Percentiles rank a stretch among this genome's conserved stretches.
Conservation (phyloP, 208 protist genomes). For the Acanthamoeba castellanii region DNA sequence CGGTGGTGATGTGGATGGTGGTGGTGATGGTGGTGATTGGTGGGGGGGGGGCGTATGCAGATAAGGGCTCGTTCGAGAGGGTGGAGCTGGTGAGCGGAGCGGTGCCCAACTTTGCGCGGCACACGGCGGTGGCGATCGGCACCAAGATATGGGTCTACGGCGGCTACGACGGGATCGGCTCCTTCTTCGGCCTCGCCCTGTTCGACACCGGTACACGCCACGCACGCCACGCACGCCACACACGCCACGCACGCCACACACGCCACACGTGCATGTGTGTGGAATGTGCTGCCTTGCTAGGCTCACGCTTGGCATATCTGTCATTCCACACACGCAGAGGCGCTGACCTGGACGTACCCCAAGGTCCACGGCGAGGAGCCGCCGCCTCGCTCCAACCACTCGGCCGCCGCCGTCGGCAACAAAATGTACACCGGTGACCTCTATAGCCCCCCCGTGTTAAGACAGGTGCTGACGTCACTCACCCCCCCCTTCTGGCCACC, state of each 20-base stretch:
- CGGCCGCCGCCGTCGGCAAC: slow-evolving; percentile 24
- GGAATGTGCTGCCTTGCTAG: too few relatives aligned
- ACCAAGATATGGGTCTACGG: slow-evolving; percentile 11
- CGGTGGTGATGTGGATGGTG: not conserved
- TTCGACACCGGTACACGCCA: not conserved
- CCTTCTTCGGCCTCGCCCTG: slow-evolving; percentile 32
- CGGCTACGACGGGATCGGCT: slow-evolving; percentile 27
- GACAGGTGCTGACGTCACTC: not conserved
- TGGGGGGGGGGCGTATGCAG: too few relatives aligned
- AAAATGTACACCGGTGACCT: slow-evolving; percentile 10
- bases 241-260: not conserved
- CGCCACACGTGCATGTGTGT: not conserved
- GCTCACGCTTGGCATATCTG: too few relatives aligned
- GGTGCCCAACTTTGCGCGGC: slow-evolving; percentile 59
- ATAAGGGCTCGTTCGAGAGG: not conserved
- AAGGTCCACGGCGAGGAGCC: slow-evolving; percentile 22
- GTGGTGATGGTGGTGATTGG: too few relatives aligned
- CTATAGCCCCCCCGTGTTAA: not conserved
- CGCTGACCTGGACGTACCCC: slow-evolving; percentile 32
- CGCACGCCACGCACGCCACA: not conserved
- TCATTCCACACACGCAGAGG: not conserved
- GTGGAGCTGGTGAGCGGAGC: not conserved
- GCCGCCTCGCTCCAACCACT: slow-evolving; percentile 39
- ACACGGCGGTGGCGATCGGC: slow-evolving; percentile 38
- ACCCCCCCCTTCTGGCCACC: too few relatives aligned